These are phyloP conservation scores for Clonostachys solani DNA, from an alignment of 2,329 filamentous ascomycete genomes.

Conservation along the genomic window DNA sequence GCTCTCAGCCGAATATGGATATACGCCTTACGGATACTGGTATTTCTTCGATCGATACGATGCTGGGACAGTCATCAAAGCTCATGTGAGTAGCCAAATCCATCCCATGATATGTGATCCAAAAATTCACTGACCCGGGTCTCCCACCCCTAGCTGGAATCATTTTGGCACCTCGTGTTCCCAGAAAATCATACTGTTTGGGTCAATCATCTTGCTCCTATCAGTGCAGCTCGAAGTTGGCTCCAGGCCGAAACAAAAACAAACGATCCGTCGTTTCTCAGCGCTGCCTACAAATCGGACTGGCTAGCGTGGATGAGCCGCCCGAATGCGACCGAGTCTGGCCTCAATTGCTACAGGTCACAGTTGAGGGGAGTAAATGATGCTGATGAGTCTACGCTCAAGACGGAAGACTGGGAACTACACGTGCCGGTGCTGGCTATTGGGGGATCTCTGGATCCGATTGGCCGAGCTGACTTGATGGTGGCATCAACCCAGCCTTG, in stretches of 20 bases:
- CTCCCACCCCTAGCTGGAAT: neutral
- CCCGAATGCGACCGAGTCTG: neutral
- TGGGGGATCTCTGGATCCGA: neutral
- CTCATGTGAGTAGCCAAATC: slow-evolving; percentile 1
- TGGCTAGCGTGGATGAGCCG: neutral
- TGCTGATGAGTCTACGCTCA: neutral
- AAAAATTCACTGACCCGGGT: too few species aligned
- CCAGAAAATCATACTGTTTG: neutral
- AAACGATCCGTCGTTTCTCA: neutral
- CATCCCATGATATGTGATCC: too few species aligned
- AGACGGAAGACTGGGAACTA: neutral
- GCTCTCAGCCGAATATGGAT: slow-evolving; percentile 4
- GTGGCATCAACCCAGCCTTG: neutral
- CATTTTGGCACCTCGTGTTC: neutral
- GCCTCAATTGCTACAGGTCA: neutral
- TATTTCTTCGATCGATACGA: slow-evolving; percentile 12
- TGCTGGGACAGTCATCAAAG: slow-evolving; percentile 2
- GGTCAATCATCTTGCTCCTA: neutral
- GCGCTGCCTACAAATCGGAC: neutral
- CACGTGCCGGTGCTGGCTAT: neutral
- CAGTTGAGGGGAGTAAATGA: neutral
- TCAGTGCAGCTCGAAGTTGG: neutral
- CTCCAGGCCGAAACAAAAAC: neutral
- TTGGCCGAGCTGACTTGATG: neutral
- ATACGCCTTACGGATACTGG: slow-evolving; percentile 10